Evolutionary conservation across 73 alveolate species (phyloP).

Genomic region (Paramecium bursaria): DNA sequence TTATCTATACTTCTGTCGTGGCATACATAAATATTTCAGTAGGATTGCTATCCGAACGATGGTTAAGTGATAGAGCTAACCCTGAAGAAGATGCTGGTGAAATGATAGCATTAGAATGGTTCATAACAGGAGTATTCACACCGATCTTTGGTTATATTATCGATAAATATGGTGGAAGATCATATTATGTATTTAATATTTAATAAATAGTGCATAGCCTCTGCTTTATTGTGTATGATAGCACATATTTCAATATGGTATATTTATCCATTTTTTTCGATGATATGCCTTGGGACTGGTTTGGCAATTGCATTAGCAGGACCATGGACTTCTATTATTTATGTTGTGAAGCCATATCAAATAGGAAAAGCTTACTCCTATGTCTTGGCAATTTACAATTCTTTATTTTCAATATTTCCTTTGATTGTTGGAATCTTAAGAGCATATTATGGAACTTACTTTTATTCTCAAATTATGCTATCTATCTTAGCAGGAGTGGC

Average conservation of each 20-base stretch:
- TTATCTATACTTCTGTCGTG: not conserved
- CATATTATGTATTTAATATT: not conserved
- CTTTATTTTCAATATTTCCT: not conserved
- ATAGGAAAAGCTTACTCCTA: slow-evolving; percentile 41
- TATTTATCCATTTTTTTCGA: slow-evolving; percentile 6
- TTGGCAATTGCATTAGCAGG: slow-evolving; percentile 13
- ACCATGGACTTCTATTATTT: slow-evolving; percentile 26
- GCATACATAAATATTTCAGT: slow-evolving; percentile 19
- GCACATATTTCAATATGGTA: slow-evolving; percentile 16
- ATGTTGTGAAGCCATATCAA: not conserved
- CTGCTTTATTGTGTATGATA: not conserved
- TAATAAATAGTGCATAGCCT: not conserved
- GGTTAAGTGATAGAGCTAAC: not conserved
- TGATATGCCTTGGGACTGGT: not conserved
- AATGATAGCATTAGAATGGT: slow-evolving; percentile 33
- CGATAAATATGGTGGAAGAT: slow-evolving; percentile 21
- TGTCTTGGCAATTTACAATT: not conserved
- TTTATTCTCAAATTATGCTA: slow-evolving; percentile 4
- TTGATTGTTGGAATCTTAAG: not conserved
- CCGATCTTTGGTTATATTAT: slow-evolving; percentile 35
- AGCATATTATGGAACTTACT: slow-evolving; percentile 60
- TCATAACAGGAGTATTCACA: not conserved
- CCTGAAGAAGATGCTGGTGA: slow-evolving; percentile 39
- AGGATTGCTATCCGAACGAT: slow-evolving; percentile 33
- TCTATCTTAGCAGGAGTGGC: not conserved